Evolutionary conservation across 805 yeast species (phyloP), one percentile per base, ranked within the genome.

Genomic region (Saturnispora quitensis): DNA sequence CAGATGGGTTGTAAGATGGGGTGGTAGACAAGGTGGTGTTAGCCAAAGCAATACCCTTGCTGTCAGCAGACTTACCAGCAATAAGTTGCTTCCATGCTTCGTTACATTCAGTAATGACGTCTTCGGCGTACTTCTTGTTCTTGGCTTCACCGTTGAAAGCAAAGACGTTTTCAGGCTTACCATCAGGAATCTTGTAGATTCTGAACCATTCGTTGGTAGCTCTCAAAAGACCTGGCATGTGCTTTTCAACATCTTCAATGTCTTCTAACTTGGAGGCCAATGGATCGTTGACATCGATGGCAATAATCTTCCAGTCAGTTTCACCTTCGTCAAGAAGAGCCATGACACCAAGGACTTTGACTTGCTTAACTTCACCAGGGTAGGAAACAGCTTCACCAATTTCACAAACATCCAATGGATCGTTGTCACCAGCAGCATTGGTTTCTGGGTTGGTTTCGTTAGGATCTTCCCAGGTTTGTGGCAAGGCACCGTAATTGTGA

Each of bases 131-230:
- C 64, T 80, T 76, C 74, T 80, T 86, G 78, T 82, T 81, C 73
- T 86, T 86, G 76, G 89, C 88, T 68, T 86, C 89, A 58, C 97
- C 99, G 55, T 87, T 78, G 82, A 89, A 89, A n/a, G 97, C 98
- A 69, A 93, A 91, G 72, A 85, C 86, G 73, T 93, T 93, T 72
- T 81, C 87, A 63, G 96, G 96, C 78, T 93, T 93, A 56, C 98
- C 99, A 69, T 91, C 99, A 51, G 99, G 97, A 61, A 89, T 79
- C 73, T 93, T 93, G 82, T 93, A 93, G 72, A 90, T 89, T 70
- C 95, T 86, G 82, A 93, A 93, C 99, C 99, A 93, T 73, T 87
- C 95, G 70, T 89, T 84, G 53, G 98, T 93, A 58, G 96, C 86
- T 68, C 95, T 86, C 66, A 93, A 75, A 54, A 93, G 76, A 51